Evolutionary conservation across 306 rosid species (phyloP).

Genomic region (Begonia masoniana): DNA sequence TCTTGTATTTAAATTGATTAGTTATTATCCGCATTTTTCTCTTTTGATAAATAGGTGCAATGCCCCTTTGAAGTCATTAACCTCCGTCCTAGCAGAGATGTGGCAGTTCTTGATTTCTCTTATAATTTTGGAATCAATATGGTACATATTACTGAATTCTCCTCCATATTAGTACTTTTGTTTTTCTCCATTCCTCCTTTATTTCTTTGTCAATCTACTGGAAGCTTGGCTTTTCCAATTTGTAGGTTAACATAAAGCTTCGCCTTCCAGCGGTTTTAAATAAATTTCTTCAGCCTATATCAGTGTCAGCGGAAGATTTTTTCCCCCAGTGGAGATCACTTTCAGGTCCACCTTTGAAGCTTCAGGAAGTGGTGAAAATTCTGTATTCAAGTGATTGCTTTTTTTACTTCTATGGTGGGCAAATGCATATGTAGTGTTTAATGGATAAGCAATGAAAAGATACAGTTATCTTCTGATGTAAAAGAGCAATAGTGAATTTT

Average conservation of each 20-base stretch:
- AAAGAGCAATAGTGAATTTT: too few relatives aligned
- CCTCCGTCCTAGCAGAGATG: slow-evolving; percentile 93
- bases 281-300: slow-evolving; percentile 86
- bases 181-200: not conserved
- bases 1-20: not conserved
- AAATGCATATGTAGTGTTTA: too few relatives aligned
- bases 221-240: slow-evolving; percentile 1
- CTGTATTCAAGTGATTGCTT: too few relatives aligned
- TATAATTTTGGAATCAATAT: slow-evolving; percentile 72
- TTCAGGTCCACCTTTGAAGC: slow-evolving; percentile 97
- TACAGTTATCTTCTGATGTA: too few relatives aligned
- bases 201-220: not conserved
- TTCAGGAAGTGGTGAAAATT: slow-evolving; percentile 91
- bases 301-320: slow-evolving; percentile 76
- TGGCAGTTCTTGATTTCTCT: slow-evolving; percentile 89
- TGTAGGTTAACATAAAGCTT: slow-evolving; percentile 76
- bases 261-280: slow-evolving; percentile 84
- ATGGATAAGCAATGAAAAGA: too few relatives aligned
- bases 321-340: slow-evolving; percentile 97
- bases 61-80: slow-evolving; percentile 92
- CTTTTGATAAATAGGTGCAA: slow-evolving; percentile 57
- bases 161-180: not conserved
- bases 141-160: slow-evolving; percentile 32
- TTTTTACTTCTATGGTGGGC: too few relatives aligned
- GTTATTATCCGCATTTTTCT: slow-evolving; percentile 8